Conservation (phyloP, 495 filamentous ascomycete species). For the Neurospora sp. region DNA sequence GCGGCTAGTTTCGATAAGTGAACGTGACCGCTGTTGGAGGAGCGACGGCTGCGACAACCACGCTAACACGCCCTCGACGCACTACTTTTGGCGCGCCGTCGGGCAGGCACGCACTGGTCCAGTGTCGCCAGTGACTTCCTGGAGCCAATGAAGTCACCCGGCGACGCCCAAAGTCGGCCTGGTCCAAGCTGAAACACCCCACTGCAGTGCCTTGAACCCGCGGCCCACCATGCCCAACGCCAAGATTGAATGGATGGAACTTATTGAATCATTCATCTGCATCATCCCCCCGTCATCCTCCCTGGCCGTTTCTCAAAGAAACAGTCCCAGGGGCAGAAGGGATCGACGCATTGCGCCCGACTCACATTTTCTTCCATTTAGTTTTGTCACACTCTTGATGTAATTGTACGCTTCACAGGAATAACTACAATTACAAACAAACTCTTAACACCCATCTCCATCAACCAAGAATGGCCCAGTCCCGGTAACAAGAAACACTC, state of each 20-base stretch:
- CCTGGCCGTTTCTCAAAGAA: neutral
- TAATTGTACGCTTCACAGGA: neutral
- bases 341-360: neutral
- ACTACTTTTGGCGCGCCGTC: neutral
- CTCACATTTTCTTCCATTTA: neutral
- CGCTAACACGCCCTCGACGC: neutral
- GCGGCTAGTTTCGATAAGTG: neutral
- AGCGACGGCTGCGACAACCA: conserved; percentile 13
- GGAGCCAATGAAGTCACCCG: neutral
- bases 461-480: neutral
- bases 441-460: neutral
- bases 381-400: neutral
- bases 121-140: neutral
- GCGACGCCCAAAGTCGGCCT: neutral
- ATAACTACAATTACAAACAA: neutral
- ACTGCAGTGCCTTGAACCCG: neutral
- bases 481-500: neutral
- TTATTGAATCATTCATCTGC: neutral
- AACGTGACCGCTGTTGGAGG: conserved; percentile 11
- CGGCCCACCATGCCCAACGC: neutral
- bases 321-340: neutral
- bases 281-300: neutral
- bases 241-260: neutral
- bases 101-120: conserved; percentile 13
- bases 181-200: neutral